Base-by-base conservation (phyloP, 2,329 filamentous ascomycete species). In the Diaporthe ilicicola region DNA sequence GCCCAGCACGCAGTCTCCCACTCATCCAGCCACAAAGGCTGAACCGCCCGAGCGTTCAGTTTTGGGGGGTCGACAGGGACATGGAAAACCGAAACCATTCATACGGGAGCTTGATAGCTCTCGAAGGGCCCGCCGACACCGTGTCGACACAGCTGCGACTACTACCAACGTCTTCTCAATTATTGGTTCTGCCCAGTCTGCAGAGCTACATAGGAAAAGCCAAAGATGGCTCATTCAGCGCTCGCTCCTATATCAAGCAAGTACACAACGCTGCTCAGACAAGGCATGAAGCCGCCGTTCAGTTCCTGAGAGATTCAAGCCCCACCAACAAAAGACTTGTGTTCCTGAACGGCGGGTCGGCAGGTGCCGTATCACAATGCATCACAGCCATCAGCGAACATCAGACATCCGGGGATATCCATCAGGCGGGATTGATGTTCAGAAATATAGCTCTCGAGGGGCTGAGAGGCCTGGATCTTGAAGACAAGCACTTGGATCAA, bases 111-210 rank as follows among this genome's bases (percentile, higher is more conserved):
- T 79, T 91, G 67, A 83, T 92, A 66, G 88, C 89, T 73, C 85
- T 92, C 69, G 90, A 91, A 76, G 90, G 90, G 7, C 83, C 87
- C 39, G 75, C 79, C 29, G 85, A 90, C 55, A 80, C 83, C 37
- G 82, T 91, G 37, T 85, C 86, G 29, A 90, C 88, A 4, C 90
- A 92, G 74, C 80, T 91, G 48, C 85, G 85, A 56, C 83, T 91
- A 3, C 84, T 92, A 13, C 90, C 90, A 10, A 84, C 83, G 4
- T 91, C 88, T 1, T 79, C 86, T 0, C 86, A 90, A 70, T 85
- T 91, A 46, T 78, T 91, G 29, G 83, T 90, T 44, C 80, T 92
- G 1, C 89, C 89, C 0, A 79, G 80, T 39, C 73, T 89, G n/a
- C 79, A 85, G 70, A 80, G 82, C 42, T 89, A 88, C 72, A 73